Conservation (phyloP, 2,329 filamentous ascomycete species). For the Penicillium sp. region DNA sequence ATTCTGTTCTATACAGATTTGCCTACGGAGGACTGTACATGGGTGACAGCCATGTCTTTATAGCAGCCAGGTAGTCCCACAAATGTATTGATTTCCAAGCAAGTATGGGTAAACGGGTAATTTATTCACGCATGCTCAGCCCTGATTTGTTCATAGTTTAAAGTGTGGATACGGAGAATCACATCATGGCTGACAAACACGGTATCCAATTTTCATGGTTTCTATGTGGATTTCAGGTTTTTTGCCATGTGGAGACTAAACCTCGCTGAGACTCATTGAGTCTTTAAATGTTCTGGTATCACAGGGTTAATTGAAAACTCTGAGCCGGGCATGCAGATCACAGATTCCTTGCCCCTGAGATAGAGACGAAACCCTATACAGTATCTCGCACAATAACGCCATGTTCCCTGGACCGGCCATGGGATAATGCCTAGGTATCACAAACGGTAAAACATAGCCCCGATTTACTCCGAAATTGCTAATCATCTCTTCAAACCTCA, state of each 20-base stretch:
- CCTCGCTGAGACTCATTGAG: too few relatives aligned
- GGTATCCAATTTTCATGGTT: not conserved
- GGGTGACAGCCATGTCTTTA: not conserved
- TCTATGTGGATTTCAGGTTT: not conserved
- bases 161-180: not conserved
- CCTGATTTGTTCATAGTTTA: not conserved
- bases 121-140: not conserved
- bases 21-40: not conserved
- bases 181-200: not conserved
- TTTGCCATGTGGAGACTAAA: not conserved
- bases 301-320: too few relatives aligned
- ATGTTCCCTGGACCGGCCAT: constrained; percentile 1
- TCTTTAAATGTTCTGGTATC: too few relatives aligned
- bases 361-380: not conserved
- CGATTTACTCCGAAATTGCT: constrained; percentile 23
- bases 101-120: not conserved
- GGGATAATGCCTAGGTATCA: constrained; percentile 1
- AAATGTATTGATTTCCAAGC: not conserved
- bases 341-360: not conserved
- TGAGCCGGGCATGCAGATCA: not conserved
- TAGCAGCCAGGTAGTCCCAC: not conserved
- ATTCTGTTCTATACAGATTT: not conserved
- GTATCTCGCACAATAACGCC: not conserved
- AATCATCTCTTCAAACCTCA: constrained; percentile 45
- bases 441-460: constrained; percentile 1